A percentile compares a stretch with the other conserved stretches of the same genome.
Conservation (phyloP, 164 flowering plant species). For the Houttuynia cordata region DNA sequence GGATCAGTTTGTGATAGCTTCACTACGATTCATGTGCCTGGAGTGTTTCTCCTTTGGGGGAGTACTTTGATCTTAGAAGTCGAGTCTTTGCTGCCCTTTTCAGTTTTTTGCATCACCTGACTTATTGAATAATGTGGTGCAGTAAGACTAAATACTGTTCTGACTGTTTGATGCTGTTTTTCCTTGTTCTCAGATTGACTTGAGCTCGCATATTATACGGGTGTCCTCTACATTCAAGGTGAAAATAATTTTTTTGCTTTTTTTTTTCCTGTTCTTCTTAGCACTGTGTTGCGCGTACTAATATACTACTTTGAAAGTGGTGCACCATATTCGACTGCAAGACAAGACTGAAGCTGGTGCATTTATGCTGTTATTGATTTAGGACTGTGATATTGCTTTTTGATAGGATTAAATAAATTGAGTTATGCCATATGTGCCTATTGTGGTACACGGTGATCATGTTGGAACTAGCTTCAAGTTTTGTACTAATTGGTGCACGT, state of each 20-base stretch:
- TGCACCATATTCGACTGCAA: not conserved
- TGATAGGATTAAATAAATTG: not conserved
- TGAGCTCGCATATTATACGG: slow-evolving; percentile 71
- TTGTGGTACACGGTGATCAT: not conserved
- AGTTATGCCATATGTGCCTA: not conserved
- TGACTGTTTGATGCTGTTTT: not conserved
- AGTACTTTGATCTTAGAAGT: not conserved
- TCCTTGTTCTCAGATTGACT: slow-evolving; percentile 52
- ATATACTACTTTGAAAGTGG: not conserved
- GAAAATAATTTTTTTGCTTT: not conserved
- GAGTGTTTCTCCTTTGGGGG: too few species aligned
- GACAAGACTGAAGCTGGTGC: not conserved
- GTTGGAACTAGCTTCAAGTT: not conserved
- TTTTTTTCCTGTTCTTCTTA: not conserved
- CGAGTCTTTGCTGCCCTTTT: too few species aligned
- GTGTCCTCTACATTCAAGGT: slow-evolving; percentile 58
- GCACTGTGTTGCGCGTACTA: not conserved
- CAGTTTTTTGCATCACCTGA: too few species aligned
- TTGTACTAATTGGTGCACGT: not conserved
- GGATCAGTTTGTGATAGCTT: too few species aligned
- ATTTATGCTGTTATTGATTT: not conserved
- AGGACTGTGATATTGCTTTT: not conserved
- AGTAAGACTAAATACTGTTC: not conserved
- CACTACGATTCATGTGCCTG: too few species aligned
- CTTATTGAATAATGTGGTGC: not conserved